phyloP scores from a whole-genome alignment of 2,329 filamentous ascomycete genomes.

The Plectosphaerella sp. region DNA sequence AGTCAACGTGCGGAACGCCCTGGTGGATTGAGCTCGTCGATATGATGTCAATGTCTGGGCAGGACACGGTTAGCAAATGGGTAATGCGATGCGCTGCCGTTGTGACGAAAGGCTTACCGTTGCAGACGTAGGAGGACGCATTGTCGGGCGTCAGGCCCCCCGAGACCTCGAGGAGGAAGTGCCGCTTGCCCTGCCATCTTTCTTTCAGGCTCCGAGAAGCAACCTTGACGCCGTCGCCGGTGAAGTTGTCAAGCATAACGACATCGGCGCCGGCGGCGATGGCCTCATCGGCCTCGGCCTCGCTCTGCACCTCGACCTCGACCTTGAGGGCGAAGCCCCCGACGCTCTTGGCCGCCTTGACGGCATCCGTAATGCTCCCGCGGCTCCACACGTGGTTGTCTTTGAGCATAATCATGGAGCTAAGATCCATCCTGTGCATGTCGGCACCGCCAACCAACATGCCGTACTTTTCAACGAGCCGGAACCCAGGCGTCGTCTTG shows the following conservation, averaged over 20 bases:
- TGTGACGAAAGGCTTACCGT: conserved; percentile 44
- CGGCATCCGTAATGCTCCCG: conserved; percentile 80
- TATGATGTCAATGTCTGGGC: conserved; percentile 82
- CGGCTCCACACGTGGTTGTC: conserved; percentile 97
- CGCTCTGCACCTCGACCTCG: conserved; percentile 89
- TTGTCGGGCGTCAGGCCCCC: conserved; percentile 85
- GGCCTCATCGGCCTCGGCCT: conserved; percentile 86
- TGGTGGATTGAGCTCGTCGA: conserved; percentile 97
- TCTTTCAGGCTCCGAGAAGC: conserved; percentile 74
- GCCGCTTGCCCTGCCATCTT: conserved; percentile 68
- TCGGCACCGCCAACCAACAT: conserved; percentile 94
- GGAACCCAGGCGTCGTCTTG: conserved; percentile 95
- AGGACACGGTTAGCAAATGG: background rate
- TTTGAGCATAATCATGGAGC: conserved; percentile 97
- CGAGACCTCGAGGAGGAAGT: conserved; percentile 86
- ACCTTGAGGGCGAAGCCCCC: conserved; percentile 91
- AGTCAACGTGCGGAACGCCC: conserved; percentile 89
- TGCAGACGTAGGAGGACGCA: conserved; percentile 73
- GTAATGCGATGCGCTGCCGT: background rate
- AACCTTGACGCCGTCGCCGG: conserved; percentile 67
- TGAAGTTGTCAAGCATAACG: conserved; percentile 97
- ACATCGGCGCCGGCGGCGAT: conserved; percentile 89
- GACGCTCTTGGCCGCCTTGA: conserved; percentile 74
- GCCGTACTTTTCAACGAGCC: conserved; percentile 95
- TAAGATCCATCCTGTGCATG: conserved; percentile 85